Evolutionary conservation across 768 basidiomycete genomes (phyloP), one percentile per base, ranked within the genome.

Genomic region (Rhizopogon vulgaris): DNA sequence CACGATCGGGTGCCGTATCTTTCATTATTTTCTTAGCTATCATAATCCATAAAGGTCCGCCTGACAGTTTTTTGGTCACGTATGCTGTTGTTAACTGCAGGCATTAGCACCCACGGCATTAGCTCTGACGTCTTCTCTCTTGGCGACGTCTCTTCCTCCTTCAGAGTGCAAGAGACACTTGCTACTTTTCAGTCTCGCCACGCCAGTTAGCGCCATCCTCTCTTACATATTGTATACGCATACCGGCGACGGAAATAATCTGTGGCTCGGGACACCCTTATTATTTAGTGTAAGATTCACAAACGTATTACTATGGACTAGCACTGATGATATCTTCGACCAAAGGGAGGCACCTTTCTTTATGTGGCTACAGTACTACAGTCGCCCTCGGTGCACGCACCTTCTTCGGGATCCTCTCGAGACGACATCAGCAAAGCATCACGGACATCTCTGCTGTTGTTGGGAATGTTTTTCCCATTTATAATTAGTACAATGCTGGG

Each of bases 361-460:
- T 96, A 95, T 63, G 94, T 97, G 8, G 92, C 94, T 1, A 93
- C 93, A 1, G 85, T 91, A 38, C 73, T 93, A n/a, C 90, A 91
- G 61, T 81, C 87, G 2, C 77, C 85, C 30, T 83, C 85, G 30
- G 73, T 77, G 15, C 74, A 76, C 48, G 63, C 66, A 25, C 18
- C 14, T 32, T 34, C 45, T 11, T 68, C 62, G 37, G 70, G 57
- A 55, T 53, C 58, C 25, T 32, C 62, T 4, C 53, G 72, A 8
- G 71, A 72, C 22, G 78, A 77, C 39, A 66, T 84, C 39, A 66
- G 71, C 11, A 74, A 77, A 45, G 62, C 62, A 32, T 54, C 67
- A 25, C 77, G 87, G 30, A 72, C 83, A 11, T 56, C 69, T 17
- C 66, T 89, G 41, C 76, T 90, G 41, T 62, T 83, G 1, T 52